phyloP scores from a whole-genome alignment of 2,329 filamentous ascomycete genomes.

The Ceratocystis ficicola region DNA sequence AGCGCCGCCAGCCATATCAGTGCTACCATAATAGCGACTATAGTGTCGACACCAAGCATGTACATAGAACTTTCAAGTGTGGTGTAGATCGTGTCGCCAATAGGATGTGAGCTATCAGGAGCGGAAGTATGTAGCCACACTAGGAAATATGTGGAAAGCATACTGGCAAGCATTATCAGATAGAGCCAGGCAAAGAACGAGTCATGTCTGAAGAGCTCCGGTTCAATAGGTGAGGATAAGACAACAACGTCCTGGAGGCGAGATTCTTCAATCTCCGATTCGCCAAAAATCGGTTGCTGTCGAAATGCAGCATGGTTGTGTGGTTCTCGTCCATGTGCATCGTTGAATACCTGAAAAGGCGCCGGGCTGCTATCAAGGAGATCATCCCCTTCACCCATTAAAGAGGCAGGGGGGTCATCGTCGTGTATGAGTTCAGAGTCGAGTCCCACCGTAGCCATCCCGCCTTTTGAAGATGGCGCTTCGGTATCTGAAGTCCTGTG shows the following conservation, averaged over 20 bases:
- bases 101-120: slow-evolving; percentile 51
- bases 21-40: slow-evolving; percentile 80
- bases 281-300: slow-evolving; percentile 31
- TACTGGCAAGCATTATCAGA: slow-evolving; percentile 66
- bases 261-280: slow-evolving; percentile 38
- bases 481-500: slow-evolving; percentile 29
- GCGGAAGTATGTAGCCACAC: slow-evolving; percentile 79
- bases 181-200: slow-evolving; percentile 86
- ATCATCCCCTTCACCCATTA: slow-evolving; percentile 45
- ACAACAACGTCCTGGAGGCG: slow-evolving; percentile 24
- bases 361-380: slow-evolving; percentile 42
- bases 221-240: slow-evolving; percentile 30
- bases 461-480: slow-evolving; percentile 38
- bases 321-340: slow-evolving; percentile 3
- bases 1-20: slow-evolving; percentile 82
- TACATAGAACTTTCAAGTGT: slow-evolving; percentile 77
- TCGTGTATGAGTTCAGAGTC: slow-evolving; percentile 49
- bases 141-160: slow-evolving; percentile 79
- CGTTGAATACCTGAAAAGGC: slow-evolving; percentile 47
- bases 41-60: slow-evolving; percentile 77
- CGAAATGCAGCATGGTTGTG: slow-evolving; percentile 26
- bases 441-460: slow-evolving; percentile 78
- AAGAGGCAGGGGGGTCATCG: slow-evolving; percentile 48
- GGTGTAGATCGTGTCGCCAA: slow-evolving; percentile 90
- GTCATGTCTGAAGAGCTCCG: slow-evolving; percentile 70